These are phyloP conservation scores for Fraxinus sp. DNA, from an alignment of 305 asterid genomes.

Conservation along the genomic window DNA sequence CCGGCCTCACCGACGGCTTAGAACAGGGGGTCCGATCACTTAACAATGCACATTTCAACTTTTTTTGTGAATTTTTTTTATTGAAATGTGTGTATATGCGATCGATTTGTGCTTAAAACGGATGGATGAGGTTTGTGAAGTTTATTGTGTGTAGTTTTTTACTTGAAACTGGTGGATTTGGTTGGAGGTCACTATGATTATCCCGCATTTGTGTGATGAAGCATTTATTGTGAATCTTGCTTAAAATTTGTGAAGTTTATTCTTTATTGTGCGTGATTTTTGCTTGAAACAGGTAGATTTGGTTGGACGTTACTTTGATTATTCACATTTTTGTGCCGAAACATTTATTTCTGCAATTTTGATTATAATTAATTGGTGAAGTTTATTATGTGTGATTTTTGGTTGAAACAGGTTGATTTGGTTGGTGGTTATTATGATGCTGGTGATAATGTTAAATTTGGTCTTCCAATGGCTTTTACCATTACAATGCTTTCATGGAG, in stretches of 20 bases:
- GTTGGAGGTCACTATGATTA: not conserved
- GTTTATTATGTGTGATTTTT: not conserved
- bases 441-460: conserved; percentile 83
- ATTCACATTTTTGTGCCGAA: not conserved
- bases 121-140: not conserved
- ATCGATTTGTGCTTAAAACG: not conserved
- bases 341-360: not conserved
- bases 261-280: not conserved
- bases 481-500: conserved; percentile 78
- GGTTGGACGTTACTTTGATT: conserved; percentile 83
- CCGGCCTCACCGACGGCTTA: conserved; percentile 94
- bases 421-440: conserved; percentile 96
- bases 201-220: too few relatives aligned
- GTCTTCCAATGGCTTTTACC: conserved; percentile 86
- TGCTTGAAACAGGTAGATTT: conserved; percentile 43
- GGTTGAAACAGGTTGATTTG: conserved; percentile 61
- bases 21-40: conserved; percentile 69
- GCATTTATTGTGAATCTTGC: not conserved
- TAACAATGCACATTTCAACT: not conserved
- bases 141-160: not conserved
- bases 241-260: not conserved
- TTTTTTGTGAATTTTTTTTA: not conserved
- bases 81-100: not conserved
- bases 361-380: not conserved
- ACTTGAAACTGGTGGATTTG: not conserved